Evolutionary conservation across 352 stramenopile species (phyloP).

Genomic region (Phytophthora meadii): DNA sequence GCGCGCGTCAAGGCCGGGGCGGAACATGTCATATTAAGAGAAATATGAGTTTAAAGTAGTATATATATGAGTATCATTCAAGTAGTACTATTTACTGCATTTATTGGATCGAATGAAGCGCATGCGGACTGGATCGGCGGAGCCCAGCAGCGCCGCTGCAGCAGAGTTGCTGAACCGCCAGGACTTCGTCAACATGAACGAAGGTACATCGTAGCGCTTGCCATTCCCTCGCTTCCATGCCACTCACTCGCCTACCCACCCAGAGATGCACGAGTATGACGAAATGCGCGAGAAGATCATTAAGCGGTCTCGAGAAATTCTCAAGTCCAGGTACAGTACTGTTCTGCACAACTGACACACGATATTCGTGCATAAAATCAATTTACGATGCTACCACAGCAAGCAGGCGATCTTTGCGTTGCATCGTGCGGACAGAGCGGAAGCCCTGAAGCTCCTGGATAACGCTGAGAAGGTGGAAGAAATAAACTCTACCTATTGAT

Average conservation of each 20-base stretch:
- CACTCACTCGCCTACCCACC: background rate
- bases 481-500: background rate
- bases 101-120: constrained; percentile 24
- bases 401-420: constrained; percentile 96
- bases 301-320: constrained; percentile 94
- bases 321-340: constrained; percentile 86
- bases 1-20: constrained; percentile 4
- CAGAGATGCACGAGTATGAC: constrained; percentile 93
- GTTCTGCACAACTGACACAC: background rate
- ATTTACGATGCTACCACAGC: constrained; percentile 43
- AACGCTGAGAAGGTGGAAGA: constrained; percentile 58
- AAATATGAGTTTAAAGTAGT: too few relatives aligned
- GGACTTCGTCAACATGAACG: constrained; percentile 66
- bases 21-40: background rate
- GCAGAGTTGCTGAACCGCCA: constrained; percentile 44
- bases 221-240: background rate
- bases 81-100: background rate
- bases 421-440: constrained; percentile 83
- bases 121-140: constrained; percentile 18
- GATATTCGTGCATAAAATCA: constrained; percentile 1
- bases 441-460: constrained; percentile 60
- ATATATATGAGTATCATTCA: too few relatives aligned
- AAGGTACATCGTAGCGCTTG: constrained; percentile 18
- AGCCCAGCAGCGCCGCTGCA: constrained; percentile 1
- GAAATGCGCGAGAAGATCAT: constrained; percentile 94